Percentiles rank a stretch among this genome's conserved stretches.
Conservation (phyloP, 2,329 filamentous ascomycete species). For the Macrophomina phaseolina region DNA sequence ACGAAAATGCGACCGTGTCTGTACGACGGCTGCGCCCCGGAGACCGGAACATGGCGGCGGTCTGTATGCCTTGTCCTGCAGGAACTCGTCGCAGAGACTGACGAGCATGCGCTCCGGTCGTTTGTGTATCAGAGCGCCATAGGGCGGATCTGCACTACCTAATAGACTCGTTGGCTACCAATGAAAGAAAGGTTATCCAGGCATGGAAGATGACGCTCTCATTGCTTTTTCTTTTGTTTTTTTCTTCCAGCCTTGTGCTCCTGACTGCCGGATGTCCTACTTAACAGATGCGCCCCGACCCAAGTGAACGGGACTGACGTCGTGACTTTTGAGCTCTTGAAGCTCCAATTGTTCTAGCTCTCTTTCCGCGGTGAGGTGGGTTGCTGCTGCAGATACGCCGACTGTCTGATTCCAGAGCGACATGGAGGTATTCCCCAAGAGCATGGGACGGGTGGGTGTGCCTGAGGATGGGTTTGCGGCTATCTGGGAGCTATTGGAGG, state of each 20-base stretch:
- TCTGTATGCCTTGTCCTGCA: constrained; percentile 16
- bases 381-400: background rate
- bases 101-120: constrained; percentile 21
- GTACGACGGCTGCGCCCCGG: background rate
- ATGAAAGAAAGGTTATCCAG: background rate
- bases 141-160: background rate
- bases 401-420: background rate
- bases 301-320: background rate
- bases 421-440: constrained; percentile 7
- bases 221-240: background rate
- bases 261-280: background rate
- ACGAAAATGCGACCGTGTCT: constrained; percentile 8
- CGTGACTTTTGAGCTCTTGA: background rate
- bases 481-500: constrained; percentile 1
- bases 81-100: constrained; percentile 16
- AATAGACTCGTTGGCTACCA: constrained; percentile 13
- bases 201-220: constrained; percentile 1
- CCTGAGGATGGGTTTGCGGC: background rate
- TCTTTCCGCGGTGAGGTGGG: constrained; percentile 1
- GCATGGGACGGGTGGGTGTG: background rate
- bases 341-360: background rate
- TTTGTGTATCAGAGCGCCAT: constrained; percentile 19
- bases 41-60: constrained; percentile 5
- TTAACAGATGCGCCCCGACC: background rate
- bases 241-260: background rate